Evolutionary conservation across 768 basidiomycete genomes (phyloP), one percentile per base, ranked within the genome.

Genomic region (Holtermannia corniformis): DNA sequence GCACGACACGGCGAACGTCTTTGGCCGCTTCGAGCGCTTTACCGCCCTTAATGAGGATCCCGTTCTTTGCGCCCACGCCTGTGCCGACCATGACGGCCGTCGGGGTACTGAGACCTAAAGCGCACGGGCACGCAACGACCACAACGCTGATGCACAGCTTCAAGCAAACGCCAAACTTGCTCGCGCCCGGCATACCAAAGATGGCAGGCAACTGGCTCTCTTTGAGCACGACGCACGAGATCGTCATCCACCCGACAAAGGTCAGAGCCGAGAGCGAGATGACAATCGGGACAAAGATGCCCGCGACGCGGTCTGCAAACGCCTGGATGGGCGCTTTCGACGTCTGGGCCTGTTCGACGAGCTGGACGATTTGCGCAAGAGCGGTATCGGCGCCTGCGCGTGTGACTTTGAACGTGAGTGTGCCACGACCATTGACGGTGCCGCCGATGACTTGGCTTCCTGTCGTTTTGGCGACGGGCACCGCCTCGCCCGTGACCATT

Each of bases 61-160:
- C 93, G 63, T 97, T 93, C 75, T 86, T 80, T 7, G 95, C 95
- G 1, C 95, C 95, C 52, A 97, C 82, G 0, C 95, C 95, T 0
- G 93, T 97, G 16, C 95, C 95, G 26, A 97, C 95, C 95, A 97
- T 97, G 73, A 97, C 90, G 1, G 93, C 95, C 0, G 95, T 97
- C 0, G 95, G 95, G 0, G 93, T 97, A 51, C 87, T 88, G 54
- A 97, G 78, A 3, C 93, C 95, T 27, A 99, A 79, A 0, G 95
- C 93, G 69, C 95, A 99, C 0, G 95, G 95, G 72, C 95, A 99
- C 20, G 95, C 93, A 48, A 99, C 91, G 46, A 99, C 95, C 54
- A 99, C 81, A 57, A 97, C 95, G 40, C 87, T 91, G 67, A 97
- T 99, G 72, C 93, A 96, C 65, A 99, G 83, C 75, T 93, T 90